Evolutionary conservation across 2,329 filamentous ascomycete genomes (phyloP).

Genomic region (Phialemoniopsis sp.): DNA sequence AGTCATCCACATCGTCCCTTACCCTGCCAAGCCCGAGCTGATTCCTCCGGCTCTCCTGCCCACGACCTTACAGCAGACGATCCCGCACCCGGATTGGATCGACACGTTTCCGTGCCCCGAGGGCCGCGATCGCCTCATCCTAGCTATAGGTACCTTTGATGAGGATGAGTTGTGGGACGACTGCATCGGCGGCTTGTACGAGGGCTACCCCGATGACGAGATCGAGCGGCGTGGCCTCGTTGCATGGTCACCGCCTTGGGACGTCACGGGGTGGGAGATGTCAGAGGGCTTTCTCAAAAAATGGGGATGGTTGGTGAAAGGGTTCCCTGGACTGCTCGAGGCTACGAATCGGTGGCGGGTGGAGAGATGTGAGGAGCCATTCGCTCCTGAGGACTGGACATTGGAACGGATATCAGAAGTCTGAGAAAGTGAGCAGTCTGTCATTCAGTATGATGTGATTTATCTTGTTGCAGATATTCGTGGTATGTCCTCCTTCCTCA

Average conservation of each 20-base stretch:
- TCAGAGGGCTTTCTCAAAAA: constrained; percentile 32
- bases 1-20: constrained; percentile 20
- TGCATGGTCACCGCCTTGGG: constrained; percentile 36
- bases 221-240: constrained; percentile 32
- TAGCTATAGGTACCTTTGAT: constrained; percentile 27
- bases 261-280: constrained; percentile 32
- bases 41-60: constrained; percentile 28
- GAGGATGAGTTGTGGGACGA: constrained; percentile 38
- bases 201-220: constrained; percentile 37
- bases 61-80: constrained; percentile 30
- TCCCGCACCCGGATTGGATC: constrained; percentile 34
- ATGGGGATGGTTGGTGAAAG: constrained; percentile 26
- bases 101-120: constrained; percentile 32
- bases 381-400: too few relatives aligned
- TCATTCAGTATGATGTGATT: too few relatives aligned
- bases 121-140: constrained; percentile 33
- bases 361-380: too few relatives aligned
- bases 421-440: too few relatives aligned
- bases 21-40: constrained; percentile 17
- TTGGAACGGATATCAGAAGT: too few relatives aligned
- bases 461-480: too few relatives aligned
- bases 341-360: constrained; percentile 29
- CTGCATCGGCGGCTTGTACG: constrained; percentile 34
- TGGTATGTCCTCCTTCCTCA: too few relatives aligned
- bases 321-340: constrained; percentile 18